A percentile compares a stretch with the other conserved stretches of the same genome.
These are phyloP conservation scores for Pseudonectria foliicola DNA, from an alignment of 2,329 filamentous ascomycete species.

Conservation along the genomic window DNA sequence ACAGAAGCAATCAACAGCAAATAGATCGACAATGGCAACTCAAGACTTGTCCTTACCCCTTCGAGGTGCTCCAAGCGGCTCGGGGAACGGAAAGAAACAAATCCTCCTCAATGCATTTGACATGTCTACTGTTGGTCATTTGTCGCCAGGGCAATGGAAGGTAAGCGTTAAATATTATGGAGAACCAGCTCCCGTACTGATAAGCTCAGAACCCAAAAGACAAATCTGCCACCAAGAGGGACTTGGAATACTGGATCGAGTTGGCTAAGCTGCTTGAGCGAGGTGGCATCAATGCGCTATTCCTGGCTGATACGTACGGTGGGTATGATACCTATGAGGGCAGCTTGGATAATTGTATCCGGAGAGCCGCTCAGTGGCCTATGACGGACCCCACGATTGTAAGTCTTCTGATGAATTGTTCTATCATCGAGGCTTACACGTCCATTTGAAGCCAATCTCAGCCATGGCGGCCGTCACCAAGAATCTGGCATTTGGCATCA, in stretches of 20 bases:
- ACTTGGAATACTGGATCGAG: conserved; percentile 56
- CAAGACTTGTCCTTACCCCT: no score
- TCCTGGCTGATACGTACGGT: conserved; percentile 59
- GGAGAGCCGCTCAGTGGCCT: conserved; percentile 57
- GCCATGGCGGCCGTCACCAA: conserved; percentile 63
- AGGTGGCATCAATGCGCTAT: conserved; percentile 57
- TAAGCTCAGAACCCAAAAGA: conserved; percentile 57
- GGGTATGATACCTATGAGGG: conserved; percentile 57
- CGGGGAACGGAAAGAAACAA: conserved; percentile 12
- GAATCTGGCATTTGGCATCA: conserved; percentile 56
- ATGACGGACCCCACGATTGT: conserved; percentile 58
- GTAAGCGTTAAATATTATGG: conserved; percentile 23
- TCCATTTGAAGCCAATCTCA: conserved; percentile 42
- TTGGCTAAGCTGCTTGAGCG: conserved; percentile 55
- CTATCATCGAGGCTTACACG: background rate
- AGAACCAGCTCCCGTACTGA: background rate
- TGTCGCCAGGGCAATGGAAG: conserved; percentile 63
- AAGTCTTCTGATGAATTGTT: conserved; percentile 16
- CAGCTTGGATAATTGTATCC: conserved; percentile 53
- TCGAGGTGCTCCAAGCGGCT: no score
- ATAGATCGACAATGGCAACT: no score
- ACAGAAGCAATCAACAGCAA: no score
- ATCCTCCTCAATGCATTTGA: conserved; percentile 60
- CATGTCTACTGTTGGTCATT: conserved; percentile 57
- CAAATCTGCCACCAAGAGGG: conserved; percentile 52